Base-by-base conservation (phyloP, 116 monocot species). In the Trichopus zeylanicus region DNA sequence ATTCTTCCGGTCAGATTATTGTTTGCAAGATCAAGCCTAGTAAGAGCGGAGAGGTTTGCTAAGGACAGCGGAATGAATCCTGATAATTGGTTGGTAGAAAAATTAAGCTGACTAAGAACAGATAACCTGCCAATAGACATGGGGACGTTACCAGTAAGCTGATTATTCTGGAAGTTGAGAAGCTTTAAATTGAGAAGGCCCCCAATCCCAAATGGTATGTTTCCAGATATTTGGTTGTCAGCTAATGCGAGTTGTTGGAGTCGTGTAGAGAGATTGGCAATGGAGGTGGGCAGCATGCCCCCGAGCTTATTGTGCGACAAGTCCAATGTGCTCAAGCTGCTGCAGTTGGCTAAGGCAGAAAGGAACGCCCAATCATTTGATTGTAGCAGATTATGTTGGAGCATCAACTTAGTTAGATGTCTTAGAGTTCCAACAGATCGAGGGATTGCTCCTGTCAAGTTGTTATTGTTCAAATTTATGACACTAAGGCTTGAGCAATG, bases 1-100 rank as follows among this genome's bases (percentile, higher is more conserved):
- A 71, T 64, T 47, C 18, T 5, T 16, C 64, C 71, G 16, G 31
- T 5, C 20, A 63, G 63, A 13, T 25, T 2, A 26, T 71, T 71
- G 0, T 3, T 4, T 5, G 63, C 18, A 3, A 71, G 18, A 7
- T 9, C 39, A 20, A 70, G 20, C 19, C 11, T 46, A 0, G 0
- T 7, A 8, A 71, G 54, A 1, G 6, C 0, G 18, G 62, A 23
- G 5, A 62, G 21, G 8, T 13, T 38, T 23, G 0, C 15, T 7
- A 51, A 9, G 25, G 20, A 24, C 3, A 42, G 16, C 25, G 70
- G 70, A 5, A 70, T 57, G 15, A 9, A 8, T 0, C 70, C 56
- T 5, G n/a, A 31, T 7, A 70, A 25, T 0, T 20, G 42, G 46
- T 70, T 70, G 9, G 7, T 3, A 29, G 31, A 18, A 2, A 70